Evolutionary conservation across 2,329 filamentous ascomycete genomes (phyloP), one percentile per base, ranked within the genome.

Genomic region (Sarocladium strictum): DNA sequence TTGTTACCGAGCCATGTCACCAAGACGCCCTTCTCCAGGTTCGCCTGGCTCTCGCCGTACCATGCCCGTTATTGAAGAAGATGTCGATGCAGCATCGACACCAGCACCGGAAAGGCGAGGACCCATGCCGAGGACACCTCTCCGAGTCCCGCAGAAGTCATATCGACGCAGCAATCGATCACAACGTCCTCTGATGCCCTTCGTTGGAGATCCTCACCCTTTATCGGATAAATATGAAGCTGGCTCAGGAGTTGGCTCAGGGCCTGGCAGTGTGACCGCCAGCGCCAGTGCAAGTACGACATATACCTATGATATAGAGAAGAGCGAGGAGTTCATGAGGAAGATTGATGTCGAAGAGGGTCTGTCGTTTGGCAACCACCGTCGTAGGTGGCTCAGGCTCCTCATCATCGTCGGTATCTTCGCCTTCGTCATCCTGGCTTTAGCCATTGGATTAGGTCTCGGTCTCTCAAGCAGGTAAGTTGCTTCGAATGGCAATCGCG

Each of bases 111-210:
- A 53, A 27, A 53, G 50, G 21, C 19, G 32, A 38, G 50, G 50
- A 7, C 50, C 50, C 6, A 27, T 40, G 11, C 63, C 65, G 10
- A 58, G 53, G 24, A 58, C 57, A 32, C 63, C 64, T 14, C 62
- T 67, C 3, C 65, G 64, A 15, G 60, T 68, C 4, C 68, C 65
- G 6, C 61, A 59, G 26, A 70, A 64, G 57, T 62, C 65, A 2
- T 59, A 64, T 4, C 60, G 64, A 23, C 62, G 62, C 17, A 62
- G 54, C 35, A 41, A 58, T 15, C 55, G 53, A 21, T 59, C 59
- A 14, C 58, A 55, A 11, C 59, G 61, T 2, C 65, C 62, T 15
- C 61, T 63, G 12, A 51, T 51, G 6, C 58, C 66, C 6, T 65
- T 65, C 29, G 57, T 60, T 10, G 62, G 59, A 53, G 59, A 57